Conservation (phyloP, 2,329 filamentous ascomycete species). For the Aspergillus neoniger region DNA sequence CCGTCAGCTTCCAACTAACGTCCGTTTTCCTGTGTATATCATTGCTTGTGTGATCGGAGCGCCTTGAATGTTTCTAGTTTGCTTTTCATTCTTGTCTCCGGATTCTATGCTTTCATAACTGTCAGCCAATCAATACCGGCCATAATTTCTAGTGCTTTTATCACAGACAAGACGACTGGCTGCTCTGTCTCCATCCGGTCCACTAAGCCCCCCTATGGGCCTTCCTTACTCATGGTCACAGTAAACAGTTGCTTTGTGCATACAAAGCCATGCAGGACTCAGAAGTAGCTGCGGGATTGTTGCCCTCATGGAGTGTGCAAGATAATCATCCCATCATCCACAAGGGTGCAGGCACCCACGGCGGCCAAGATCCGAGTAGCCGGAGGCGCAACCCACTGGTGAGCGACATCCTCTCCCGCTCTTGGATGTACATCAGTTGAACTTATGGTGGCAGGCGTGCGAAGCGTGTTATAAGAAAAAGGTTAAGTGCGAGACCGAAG, state of each 20-base stretch:
- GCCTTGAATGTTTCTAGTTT: not conserved
- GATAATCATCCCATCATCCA: constrained; percentile 7
- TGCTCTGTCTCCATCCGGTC: constrained; percentile 1
- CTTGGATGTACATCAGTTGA: constrained; percentile 17
- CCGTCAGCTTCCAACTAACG: not conserved
- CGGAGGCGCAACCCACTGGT: constrained; percentile 26
- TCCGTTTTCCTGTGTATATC: not conserved
- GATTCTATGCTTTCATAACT: not conserved
- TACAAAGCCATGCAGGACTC: constrained; percentile 23
- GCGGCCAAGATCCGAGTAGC: constrained; percentile 9
- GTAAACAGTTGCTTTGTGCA: constrained; percentile 2
- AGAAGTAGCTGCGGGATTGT: constrained; percentile 4
- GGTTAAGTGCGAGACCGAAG: constrained; percentile 92
- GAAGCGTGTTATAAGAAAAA: constrained; percentile 87
- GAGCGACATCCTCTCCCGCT: constrained; percentile 15
- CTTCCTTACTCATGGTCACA: constrained; percentile 12
- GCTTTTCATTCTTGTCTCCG: not conserved
- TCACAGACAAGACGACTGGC: not conserved
- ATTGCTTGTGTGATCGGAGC: not conserved
- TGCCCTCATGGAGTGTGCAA: constrained; percentile 12
- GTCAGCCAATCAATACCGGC: not conserved
- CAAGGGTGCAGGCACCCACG: constrained; percentile 11
- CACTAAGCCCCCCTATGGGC: constrained; percentile 13
- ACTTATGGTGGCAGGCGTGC: constrained; percentile 63
- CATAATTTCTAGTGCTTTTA: not conserved